A percentile compares a stretch with the other conserved stretches of the same genome.
phyloP scores from a whole-genome alignment of 345 rosid genomes.

The Rubroshorea leprosula region DNA sequence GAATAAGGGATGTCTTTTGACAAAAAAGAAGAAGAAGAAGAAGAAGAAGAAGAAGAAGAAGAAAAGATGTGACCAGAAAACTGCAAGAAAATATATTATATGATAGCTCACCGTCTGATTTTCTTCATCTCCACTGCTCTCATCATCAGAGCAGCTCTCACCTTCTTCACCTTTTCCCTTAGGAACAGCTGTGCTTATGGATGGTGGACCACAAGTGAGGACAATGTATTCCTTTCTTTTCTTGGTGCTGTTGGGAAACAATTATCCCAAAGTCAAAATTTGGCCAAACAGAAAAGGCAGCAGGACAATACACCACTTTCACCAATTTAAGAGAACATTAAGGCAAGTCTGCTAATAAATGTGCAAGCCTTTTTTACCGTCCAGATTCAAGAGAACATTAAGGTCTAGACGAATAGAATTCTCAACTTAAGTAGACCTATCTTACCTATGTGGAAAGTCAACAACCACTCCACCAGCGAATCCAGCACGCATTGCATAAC shows the following conservation, averaged over 20 bases:
- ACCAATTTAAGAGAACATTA: too few relatives aligned
- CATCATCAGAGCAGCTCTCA: slow-evolving; percentile 64
- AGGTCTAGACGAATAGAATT: neutral
- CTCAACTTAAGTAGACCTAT: neutral
- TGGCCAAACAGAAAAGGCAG: too few relatives aligned
- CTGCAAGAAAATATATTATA: neutral
- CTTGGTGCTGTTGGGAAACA: slow-evolving; percentile 44
- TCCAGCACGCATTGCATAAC: slow-evolving; percentile 81
- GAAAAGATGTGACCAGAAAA: neutral
- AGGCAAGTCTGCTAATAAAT: neutral
- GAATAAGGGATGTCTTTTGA: neutral
- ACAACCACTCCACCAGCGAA: slow-evolving; percentile 92
- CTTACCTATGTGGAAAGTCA: slow-evolving; percentile 89
- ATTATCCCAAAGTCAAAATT: slow-evolving; percentile 3
- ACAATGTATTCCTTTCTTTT: slow-evolving; percentile 80
- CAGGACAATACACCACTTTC: neutral
- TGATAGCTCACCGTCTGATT: slow-evolving; percentile 41
- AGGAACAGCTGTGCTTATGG: slow-evolving; percentile 37
- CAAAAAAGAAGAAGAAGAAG: neutral
- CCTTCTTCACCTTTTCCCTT: slow-evolving; percentile 41
- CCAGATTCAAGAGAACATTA: neutral
- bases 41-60: neutral
- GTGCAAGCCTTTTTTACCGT: neutral
- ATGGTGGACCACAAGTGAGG: slow-evolving; percentile 72
- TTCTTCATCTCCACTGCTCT: slow-evolving; percentile 56